Evolutionary conservation across 495 filamentous ascomycete species (phyloP).

Genomic region (Chaetomium cochliodes): DNA sequence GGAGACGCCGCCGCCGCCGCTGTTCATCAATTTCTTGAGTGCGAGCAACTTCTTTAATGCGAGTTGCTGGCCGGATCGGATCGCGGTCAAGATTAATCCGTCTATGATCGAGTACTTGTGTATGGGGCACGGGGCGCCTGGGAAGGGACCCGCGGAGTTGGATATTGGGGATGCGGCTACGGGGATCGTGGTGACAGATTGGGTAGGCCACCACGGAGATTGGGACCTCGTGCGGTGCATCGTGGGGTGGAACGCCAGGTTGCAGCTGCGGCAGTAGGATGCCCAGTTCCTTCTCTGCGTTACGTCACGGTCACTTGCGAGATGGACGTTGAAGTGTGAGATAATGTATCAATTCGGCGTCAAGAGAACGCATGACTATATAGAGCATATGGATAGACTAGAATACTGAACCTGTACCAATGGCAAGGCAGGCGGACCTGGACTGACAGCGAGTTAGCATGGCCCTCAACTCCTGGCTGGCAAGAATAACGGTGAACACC

Average conservation of each 20-base stretch:
- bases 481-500: slow-evolving; percentile 12
- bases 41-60: slow-evolving; percentile 92
- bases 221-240: slow-evolving; percentile 91
- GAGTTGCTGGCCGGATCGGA: slow-evolving; percentile 88
- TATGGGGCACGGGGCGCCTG: slow-evolving; percentile 55
- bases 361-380: background rate
- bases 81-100: slow-evolving; percentile 92
- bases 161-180: slow-evolving; percentile 71
- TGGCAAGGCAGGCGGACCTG: slow-evolving; percentile 7
- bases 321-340: slow-evolving; percentile 7
- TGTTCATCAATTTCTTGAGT: slow-evolving; percentile 88
- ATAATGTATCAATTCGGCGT: slow-evolving; percentile 13
- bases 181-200: slow-evolving; percentile 92
- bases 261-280: slow-evolving; percentile 51
- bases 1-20: slow-evolving; percentile 49
- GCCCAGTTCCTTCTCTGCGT: slow-evolving; percentile 12
- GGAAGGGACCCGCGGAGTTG: slow-evolving; percentile 44
- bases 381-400: slow-evolving; percentile 10
- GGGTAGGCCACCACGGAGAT: slow-evolving; percentile 84
- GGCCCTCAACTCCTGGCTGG: slow-evolving; percentile 7
- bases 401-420: background rate
- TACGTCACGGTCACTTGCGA: slow-evolving; percentile 3
- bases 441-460: slow-evolving; percentile 28
- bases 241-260: slow-evolving; percentile 83
- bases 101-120: slow-evolving; percentile 78